These are phyloP conservation scores for Rozella allomycis DNA, from an alignment of 371 early-diverging fungal genomes.

Conservation along the genomic window DNA sequence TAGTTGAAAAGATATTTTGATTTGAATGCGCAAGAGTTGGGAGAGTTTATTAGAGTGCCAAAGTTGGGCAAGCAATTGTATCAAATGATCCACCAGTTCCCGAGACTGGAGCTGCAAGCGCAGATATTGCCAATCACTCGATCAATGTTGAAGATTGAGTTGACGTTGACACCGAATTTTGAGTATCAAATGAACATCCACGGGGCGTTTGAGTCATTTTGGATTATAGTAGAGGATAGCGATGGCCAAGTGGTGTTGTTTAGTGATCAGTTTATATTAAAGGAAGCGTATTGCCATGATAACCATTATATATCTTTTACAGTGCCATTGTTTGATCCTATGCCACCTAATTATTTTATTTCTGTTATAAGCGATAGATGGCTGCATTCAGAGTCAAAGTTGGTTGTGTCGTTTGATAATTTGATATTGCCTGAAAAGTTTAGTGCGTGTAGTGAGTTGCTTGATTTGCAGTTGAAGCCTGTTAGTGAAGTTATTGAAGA, in stretches of 20 bases:
- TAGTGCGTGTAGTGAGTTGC: too few relatives aligned
- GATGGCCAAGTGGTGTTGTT: slow-evolving; percentile 72
- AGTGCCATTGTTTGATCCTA: slow-evolving; percentile 73
- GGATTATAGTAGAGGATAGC: slow-evolving; percentile 80
- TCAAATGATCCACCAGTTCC: slow-evolving; percentile 71
- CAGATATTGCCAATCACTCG: slow-evolving; percentile 83
- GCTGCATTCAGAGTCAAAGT: slow-evolving; percentile 66
- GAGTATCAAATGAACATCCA: slow-evolving; percentile 37
- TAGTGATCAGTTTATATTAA: slow-evolving; percentile 66
- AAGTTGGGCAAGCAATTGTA: slow-evolving; percentile 69
- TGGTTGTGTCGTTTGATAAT: slow-evolving; percentile 79
- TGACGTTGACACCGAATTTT: slow-evolving; percentile 80
- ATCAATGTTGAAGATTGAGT: slow-evolving; percentile 59
- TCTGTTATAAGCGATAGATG: slow-evolving; percentile 77
- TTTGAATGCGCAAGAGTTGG: slow-evolving; percentile 67
- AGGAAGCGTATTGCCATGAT: slow-evolving; percentile 26
- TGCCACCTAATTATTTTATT: slow-evolving; percentile 89
- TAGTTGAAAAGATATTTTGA: slow-evolving; percentile 87
- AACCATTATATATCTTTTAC: slow-evolving; percentile 47
- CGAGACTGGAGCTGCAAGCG: slow-evolving; percentile 62
- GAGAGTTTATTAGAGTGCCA: slow-evolving; percentile 66
- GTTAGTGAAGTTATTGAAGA: slow-evolving; percentile 47
- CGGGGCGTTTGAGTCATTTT: slow-evolving; percentile 55
- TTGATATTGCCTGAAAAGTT: slow-evolving; percentile 50
- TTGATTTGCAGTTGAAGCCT: slow-evolving; percentile 69